A percentile compares a stretch with the other conserved stretches of the same genome.
phyloP scores from a whole-genome alignment of 345 rosid genomes.

The Moringa oleifera region DNA sequence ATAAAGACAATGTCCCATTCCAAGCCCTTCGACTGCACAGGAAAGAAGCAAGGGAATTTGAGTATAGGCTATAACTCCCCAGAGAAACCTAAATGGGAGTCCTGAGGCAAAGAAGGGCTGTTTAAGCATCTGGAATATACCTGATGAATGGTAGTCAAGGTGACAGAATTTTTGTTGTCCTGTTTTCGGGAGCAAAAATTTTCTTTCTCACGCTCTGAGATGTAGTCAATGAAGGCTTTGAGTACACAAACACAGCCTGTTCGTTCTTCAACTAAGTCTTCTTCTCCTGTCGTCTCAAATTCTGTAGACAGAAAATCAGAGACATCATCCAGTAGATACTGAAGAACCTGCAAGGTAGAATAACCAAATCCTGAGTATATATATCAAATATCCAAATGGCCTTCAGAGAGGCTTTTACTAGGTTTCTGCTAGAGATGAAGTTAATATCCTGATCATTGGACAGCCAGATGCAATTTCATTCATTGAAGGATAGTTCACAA shows the following conservation, averaged over 20 bases:
- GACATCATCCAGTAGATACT: constrained; percentile 81
- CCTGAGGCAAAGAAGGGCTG: constrained; percentile 8
- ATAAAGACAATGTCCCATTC: constrained; percentile 96
- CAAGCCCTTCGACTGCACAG: constrained; percentile 89
- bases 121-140: constrained; percentile 31
- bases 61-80: constrained; percentile 1
- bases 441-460: too few species aligned
- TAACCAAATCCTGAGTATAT: not conserved
- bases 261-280: constrained; percentile 27
- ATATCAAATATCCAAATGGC: not conserved
- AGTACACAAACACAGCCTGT: constrained; percentile 52
- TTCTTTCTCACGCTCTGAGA: constrained; percentile 64
- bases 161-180: constrained; percentile 75
- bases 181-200: constrained; percentile 66
- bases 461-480: too few species aligned
- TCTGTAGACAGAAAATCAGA: constrained; percentile 61
- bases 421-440: too few species aligned
- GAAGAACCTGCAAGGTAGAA: constrained; percentile 66
- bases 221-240: constrained; percentile 53
- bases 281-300: constrained; percentile 28
- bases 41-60: constrained; percentile 13
- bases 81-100: not conserved
- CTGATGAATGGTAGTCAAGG: constrained; percentile 97
- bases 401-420: not conserved
- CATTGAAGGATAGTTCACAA: too few species aligned